Evolutionary conservation across 1,284 basidiomycete species (phyloP), one percentile per base, ranked within the genome.

Genomic region (Moesziomyces aphidis): DNA sequence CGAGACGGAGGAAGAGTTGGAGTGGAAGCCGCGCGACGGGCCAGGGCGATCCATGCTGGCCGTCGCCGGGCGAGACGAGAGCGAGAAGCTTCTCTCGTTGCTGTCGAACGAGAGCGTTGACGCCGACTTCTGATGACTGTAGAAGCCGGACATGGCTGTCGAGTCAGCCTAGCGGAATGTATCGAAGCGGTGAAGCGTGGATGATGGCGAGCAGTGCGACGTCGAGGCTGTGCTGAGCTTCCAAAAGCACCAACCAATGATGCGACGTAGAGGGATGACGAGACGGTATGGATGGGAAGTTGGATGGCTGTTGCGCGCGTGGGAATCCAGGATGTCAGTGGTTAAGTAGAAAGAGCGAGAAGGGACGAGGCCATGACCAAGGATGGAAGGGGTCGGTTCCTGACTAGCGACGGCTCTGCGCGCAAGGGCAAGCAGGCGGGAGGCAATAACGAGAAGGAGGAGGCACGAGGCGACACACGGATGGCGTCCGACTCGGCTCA

Each of bases 111-210:
- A 60, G 36, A 36, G 21, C 36, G 31, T 53, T 1, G 66, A 60
- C 0, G 51, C 26, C 42, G 59, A 57, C 47, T 24, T 61, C n/a
- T 42, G 24, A 23, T 47, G 50, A 46, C 55, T 55, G 49, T 60
- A 62, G 42, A 59, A 53, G 31, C 61, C 43, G 47, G 60, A 59
- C 66, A 69, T 69, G 49, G 43, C 34, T 45, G 28, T n/a, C 22
- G 19, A 17, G 28, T 21, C 23, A 19, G 39, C 2, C 19, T 43
- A 26, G 28, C 8, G 15, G 46, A n/a, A 26, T 28, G 31, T 4
- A 45, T 42, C 39, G 3, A 42, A 7, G 15, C 19, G 39, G 39
- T 39, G 36, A 39, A 19, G 15, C 34, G 34, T 3, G 34, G 11
- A 36, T 15, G 11, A 0, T 15, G 34, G 34, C 34, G 5, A 36